Evolutionary conservation across 371 early-diverging fungal genomes (phyloP).

Genomic region (Umbelopsis sp.): DNA sequence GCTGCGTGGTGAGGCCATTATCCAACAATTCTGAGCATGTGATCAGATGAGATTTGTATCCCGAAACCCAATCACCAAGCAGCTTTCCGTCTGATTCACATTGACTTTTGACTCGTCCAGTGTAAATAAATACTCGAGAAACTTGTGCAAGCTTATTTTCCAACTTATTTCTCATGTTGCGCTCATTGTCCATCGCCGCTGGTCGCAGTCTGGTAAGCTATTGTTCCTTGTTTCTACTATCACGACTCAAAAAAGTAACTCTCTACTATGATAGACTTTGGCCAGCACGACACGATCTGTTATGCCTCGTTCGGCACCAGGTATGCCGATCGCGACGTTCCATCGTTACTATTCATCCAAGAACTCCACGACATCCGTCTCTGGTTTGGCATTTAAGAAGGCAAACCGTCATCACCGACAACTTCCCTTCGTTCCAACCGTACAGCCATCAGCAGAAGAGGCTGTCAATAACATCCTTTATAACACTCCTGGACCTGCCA

Average conservation of each 20-base stretch:
- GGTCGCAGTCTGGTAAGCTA: neutral
- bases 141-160: neutral
- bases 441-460: conserved; percentile 70
- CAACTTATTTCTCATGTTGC: conserved; percentile 2
- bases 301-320: neutral
- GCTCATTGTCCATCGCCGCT: neutral
- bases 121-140: neutral
- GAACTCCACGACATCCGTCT: neutral
- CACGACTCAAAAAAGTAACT: too few species aligned
- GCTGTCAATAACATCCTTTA: conserved; percentile 90
- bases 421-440: conserved; percentile 23
- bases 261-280: neutral
- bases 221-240: neutral
- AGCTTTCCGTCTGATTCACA: conserved; percentile 10
- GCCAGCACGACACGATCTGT: neutral
- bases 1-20: too few species aligned
- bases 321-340: neutral
- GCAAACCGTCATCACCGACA: conserved; percentile 7
- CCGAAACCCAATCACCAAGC: conserved; percentile 9
- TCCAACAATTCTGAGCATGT: neutral
- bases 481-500: conserved; percentile 78
- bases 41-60: conserved; percentile 12
- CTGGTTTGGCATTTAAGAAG: neutral
- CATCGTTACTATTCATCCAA: neutral
- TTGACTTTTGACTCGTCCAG: conserved; percentile 8